A percentile compares a stretch with the other conserved stretches of the same genome.
These are phyloP conservation scores for Phytophthora tubulina DNA, from an alignment of 352 stramenopile species.

Conservation along the genomic window DNA sequence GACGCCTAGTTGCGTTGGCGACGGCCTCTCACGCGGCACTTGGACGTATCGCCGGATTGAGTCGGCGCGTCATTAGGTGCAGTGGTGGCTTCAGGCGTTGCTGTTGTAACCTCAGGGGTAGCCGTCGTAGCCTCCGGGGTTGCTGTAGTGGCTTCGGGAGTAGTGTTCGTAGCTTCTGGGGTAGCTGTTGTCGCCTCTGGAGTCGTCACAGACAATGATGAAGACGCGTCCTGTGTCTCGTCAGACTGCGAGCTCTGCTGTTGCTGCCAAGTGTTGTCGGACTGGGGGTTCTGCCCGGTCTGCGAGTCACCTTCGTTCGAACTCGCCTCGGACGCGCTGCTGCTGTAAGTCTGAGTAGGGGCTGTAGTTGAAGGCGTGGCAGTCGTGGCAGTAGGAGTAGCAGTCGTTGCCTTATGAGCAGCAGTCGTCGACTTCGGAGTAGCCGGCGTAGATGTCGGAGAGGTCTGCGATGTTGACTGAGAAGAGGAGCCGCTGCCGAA, in stretches of 20 bases:
- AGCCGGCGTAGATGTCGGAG: neutral
- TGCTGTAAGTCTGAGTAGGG: constrained; percentile 29
- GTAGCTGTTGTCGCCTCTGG: constrained; percentile 7
- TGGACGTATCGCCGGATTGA: constrained; percentile 31
- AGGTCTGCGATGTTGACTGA: constrained; percentile 14
- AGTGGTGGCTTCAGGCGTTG: constrained; percentile 6
- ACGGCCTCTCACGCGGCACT: constrained; percentile 33
- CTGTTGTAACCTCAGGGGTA: constrained; percentile 9
- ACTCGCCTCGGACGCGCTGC: constrained; percentile 13
- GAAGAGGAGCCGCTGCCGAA: constrained; percentile 33
- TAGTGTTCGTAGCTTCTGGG: neutral
- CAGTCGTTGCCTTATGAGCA: constrained; percentile 6
- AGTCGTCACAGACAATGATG: constrained; percentile 4
- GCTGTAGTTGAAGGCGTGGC: constrained; percentile 25
- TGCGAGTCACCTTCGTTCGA: constrained; percentile 11
- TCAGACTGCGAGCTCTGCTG: constrained; percentile 20
- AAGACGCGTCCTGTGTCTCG: constrained; percentile 4
- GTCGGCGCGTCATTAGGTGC: constrained; percentile 11
- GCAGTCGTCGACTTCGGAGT: constrained; percentile 5
- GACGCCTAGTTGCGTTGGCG: constrained; percentile 29
- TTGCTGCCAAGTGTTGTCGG: neutral
- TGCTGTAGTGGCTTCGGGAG: neutral
- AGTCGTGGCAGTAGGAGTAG: constrained; percentile 18
- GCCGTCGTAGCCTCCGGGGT: constrained; percentile 9
- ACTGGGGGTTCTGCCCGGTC: constrained; percentile 12